Conservation (phyloP, 106 monocot genomes). For the Triglochin maritima region DNA sequence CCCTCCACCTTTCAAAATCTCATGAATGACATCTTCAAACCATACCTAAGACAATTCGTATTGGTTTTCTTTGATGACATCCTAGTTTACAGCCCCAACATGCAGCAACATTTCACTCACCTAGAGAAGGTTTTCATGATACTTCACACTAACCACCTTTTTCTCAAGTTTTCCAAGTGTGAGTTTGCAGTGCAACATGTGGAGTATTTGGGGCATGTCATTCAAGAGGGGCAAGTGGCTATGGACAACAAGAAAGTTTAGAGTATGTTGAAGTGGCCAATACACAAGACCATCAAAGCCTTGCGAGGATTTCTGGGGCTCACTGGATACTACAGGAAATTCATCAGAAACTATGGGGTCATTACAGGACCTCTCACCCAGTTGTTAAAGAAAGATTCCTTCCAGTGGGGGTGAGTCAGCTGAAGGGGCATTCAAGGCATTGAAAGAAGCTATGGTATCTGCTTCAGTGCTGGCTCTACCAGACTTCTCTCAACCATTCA, state of each 20-base stretch:
- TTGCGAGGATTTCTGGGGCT: not conserved
- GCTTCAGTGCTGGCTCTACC: too few relatives aligned
- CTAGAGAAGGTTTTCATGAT: not conserved
- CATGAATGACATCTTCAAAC: not conserved
- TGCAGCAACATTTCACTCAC: not conserved
- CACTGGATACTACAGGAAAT: not conserved
- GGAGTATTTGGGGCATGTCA: not conserved
- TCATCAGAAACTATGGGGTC: not conserved
- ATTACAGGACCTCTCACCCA: not conserved
- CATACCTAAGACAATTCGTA: not conserved
- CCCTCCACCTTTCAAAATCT: constrained; percentile 1
- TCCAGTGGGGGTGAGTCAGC: not conserved
- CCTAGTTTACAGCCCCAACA: not conserved
- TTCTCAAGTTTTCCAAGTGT: not conserved
- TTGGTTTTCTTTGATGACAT: constrained; percentile 4
- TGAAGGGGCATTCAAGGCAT: not conserved
- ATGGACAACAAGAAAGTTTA: not conserved
- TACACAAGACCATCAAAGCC: not conserved
- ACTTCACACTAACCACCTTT: not conserved
- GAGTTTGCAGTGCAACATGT: not conserved
- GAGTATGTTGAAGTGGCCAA: not conserved
- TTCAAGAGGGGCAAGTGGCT: not conserved
- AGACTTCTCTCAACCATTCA: too few relatives aligned
- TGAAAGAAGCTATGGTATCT: not conserved
- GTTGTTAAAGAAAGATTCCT: not conserved